phyloP scores from a whole-genome alignment of 495 filamentous ascomycete species.

The Neurospora africana region DNA sequence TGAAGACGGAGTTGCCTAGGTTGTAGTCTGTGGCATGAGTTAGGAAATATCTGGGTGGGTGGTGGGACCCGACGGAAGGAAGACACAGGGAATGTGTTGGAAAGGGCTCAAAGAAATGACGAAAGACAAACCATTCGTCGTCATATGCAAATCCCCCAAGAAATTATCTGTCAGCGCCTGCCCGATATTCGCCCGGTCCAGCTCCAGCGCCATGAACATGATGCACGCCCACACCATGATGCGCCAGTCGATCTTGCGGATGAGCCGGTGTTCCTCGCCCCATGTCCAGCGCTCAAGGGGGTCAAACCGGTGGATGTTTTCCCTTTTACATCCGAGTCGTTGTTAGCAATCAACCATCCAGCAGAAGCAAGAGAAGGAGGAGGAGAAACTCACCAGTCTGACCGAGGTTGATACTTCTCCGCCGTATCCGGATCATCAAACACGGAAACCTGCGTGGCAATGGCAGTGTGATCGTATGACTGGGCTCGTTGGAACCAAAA shows the following conservation, averaged over 20 bases:
- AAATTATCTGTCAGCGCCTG: slow-evolving; percentile 34
- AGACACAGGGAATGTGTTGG: too few relatives aligned
- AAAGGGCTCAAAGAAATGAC: too few relatives aligned
- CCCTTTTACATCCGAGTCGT: slow-evolving; percentile 20
- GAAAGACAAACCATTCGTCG: slow-evolving; percentile 23
- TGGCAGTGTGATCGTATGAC: slow-evolving; percentile 38
- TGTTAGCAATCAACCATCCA: neutral
- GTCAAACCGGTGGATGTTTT: slow-evolving; percentile 36
- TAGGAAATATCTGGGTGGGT: neutral
- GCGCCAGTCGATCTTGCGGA: slow-evolving; percentile 30
- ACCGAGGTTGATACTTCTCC: slow-evolving; percentile 26
- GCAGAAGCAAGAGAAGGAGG: neutral
- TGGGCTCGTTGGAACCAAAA: slow-evolving; percentile 36
- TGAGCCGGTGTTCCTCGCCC: slow-evolving; percentile 27
- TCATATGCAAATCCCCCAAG: slow-evolving; percentile 23
- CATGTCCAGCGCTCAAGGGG: slow-evolving; percentile 32
- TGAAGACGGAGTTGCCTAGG: slow-evolving; percentile 65
- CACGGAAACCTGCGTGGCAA: slow-evolving; percentile 45
- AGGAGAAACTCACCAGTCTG: slow-evolving; percentile 22
- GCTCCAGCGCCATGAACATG: slow-evolving; percentile 75
- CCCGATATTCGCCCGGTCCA: slow-evolving; percentile 59
- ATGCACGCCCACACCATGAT: slow-evolving; percentile 55
- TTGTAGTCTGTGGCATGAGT: slow-evolving; percentile 48
- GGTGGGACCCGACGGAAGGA: neutral
- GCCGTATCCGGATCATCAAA: slow-evolving; percentile 32